A percentile compares a stretch with the other conserved stretches of the same genome.
Conservation (phyloP, 345 rosid species). For the Arabidopsis suecica region DNA sequence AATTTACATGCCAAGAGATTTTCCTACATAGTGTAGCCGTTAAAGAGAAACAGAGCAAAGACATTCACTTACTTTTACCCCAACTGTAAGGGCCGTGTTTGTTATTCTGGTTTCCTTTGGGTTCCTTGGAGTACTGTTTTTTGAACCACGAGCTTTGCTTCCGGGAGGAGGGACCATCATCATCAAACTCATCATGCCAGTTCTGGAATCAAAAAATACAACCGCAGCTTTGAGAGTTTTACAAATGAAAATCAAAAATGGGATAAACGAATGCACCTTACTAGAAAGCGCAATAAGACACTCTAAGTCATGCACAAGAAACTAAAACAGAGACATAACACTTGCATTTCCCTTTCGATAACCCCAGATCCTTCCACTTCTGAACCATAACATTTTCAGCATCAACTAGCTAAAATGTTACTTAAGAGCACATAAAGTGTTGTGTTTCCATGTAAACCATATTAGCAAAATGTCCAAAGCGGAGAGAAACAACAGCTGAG, state of each 20-base stretch:
- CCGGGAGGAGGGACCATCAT: constrained; percentile 51
- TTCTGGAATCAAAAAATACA: constrained; percentile 50
- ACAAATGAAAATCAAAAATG: not conserved
- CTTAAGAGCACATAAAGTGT: not conserved
- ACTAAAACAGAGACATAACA: constrained; percentile 7
- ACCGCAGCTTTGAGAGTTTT: not conserved
- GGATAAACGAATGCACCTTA: constrained; percentile 13
- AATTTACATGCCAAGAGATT: constrained; percentile 1
- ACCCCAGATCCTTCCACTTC: not conserved
- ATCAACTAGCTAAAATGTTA: constrained; percentile 1
- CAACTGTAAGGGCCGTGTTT: constrained; percentile 47
- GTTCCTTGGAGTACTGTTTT: constrained; percentile 52
- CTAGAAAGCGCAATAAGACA: constrained; percentile 13
- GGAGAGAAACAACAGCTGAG: not conserved
- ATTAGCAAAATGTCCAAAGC: not conserved
- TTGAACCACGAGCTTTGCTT: constrained; percentile 67
- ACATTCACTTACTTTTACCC: constrained; percentile 64
- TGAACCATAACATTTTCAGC: not conserved
- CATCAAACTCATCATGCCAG: constrained; percentile 57
- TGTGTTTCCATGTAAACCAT: not conserved
- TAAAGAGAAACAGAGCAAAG: not conserved
- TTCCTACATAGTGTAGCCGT: constrained; percentile 1
- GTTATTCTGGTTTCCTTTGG: constrained; percentile 48
- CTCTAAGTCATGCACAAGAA: constrained; percentile 18
- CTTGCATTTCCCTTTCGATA: constrained; percentile 9